A percentile compares a stretch with the other conserved stretches of the same genome.
Evolutionary conservation across 1,284 basidiomycete genomes (phyloP).

Genomic region (Peniophora sp.): DNA sequence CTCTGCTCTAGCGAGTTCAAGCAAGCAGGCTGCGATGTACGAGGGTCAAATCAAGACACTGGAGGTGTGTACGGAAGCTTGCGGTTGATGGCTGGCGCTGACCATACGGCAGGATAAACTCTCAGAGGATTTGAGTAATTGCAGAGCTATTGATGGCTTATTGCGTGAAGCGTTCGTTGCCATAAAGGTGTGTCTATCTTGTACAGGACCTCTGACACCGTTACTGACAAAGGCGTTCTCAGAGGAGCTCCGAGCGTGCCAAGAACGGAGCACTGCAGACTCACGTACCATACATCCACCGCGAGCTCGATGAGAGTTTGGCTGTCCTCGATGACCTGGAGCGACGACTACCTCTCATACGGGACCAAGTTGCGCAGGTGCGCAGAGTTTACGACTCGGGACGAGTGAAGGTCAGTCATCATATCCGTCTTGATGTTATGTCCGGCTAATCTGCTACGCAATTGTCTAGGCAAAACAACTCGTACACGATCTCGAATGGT

Average conservation of each 20-base stretch:
- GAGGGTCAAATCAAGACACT: too few relatives aligned
- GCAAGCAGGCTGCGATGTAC: too few relatives aligned
- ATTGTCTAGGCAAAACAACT: conserved; percentile 47
- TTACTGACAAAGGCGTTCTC: background rate
- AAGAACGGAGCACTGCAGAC: conserved; percentile 39
- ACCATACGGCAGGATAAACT: conserved; percentile 40
- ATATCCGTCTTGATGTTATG: background rate
- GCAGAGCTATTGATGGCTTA: conserved; percentile 58
- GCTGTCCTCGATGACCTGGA: conserved; percentile 42
- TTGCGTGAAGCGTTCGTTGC: conserved; percentile 52
- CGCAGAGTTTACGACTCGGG: conserved; percentile 61
- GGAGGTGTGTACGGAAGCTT: too few relatives aligned
- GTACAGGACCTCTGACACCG: background rate
- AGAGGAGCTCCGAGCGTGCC: conserved; percentile 53
- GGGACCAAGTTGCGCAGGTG: conserved; percentile 51
- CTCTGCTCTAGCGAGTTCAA: too few relatives aligned
- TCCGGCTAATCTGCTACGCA: background rate
- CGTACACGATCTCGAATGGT: conserved; percentile 55
- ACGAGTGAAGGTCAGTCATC: conserved; percentile 41
- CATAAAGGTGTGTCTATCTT: conserved; percentile 39
- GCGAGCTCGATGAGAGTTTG: conserved; percentile 50
- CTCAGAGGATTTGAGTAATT: conserved; percentile 61
- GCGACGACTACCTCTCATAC: conserved; percentile 49
- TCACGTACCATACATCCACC: conserved; percentile 52
- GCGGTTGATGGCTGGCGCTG: too few relatives aligned